These are phyloP conservation scores for Blastocrithidia nonstop DNA, from an alignment of 208 protist genomes.

Conservation along the genomic window DNA sequence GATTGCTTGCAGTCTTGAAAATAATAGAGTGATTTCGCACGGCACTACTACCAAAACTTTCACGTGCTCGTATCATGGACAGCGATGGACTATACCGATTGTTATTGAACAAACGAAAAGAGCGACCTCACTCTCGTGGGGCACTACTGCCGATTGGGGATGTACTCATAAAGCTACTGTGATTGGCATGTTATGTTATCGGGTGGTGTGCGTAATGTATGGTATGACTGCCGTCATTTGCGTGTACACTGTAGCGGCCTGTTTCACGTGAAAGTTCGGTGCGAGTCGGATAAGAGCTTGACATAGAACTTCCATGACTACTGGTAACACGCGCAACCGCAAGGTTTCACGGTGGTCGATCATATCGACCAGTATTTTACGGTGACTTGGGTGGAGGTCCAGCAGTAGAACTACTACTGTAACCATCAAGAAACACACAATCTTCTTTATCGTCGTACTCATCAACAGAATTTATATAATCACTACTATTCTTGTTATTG, in stretches of 20 bases:
- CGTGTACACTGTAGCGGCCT: too few species aligned
- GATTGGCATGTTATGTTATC: too few species aligned
- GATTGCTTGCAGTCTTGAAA: too few species aligned
- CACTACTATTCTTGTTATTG: too few species aligned
- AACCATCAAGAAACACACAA: slow-evolving; percentile 19
- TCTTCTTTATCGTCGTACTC: slow-evolving; percentile 16
- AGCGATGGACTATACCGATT: slow-evolving; percentile 10
- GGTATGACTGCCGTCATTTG: too few species aligned
- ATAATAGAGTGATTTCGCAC: too few species aligned
- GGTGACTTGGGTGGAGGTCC: slow-evolving; percentile 49
- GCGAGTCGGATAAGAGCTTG: slow-evolving; percentile 2
- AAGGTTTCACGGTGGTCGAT: slow-evolving; percentile 6
- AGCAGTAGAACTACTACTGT: slow-evolving; percentile 70
- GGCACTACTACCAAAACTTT: too few species aligned
- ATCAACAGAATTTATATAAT: too few species aligned
- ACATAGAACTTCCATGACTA: slow-evolving; percentile 2
- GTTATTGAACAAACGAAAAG: slow-evolving; percentile 63
- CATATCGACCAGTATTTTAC: slow-evolving; percentile 32
- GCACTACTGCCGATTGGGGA: slow-evolving; percentile 32
- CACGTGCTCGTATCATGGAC: slow-evolving; percentile 12
- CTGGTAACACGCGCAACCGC: not conserved
- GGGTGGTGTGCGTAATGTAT: too few species aligned
- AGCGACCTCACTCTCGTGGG: slow-evolving; percentile 48
- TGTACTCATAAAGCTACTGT: slow-evolving; percentile 37
- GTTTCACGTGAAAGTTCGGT: too few species aligned